phyloP scores from a whole-genome alignment of 345 rosid genomes.

The Boechera divaricarpa region DNA sequence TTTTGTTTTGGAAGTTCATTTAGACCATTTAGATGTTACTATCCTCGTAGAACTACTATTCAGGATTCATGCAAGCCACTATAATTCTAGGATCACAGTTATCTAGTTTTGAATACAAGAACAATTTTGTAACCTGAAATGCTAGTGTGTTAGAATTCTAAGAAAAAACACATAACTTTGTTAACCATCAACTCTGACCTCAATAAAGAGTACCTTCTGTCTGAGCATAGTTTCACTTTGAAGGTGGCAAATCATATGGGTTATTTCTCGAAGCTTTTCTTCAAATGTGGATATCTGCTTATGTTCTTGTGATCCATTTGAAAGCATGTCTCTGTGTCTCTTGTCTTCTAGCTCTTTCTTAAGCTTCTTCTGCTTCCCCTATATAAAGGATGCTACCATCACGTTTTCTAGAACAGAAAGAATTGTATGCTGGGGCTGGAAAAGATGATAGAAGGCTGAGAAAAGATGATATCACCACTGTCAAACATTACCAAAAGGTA shows the following conservation, averaged over 20 bases:
- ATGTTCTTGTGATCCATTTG: constrained; percentile 43
- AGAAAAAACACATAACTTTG: neutral
- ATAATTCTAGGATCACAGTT: neutral
- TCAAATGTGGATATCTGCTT: constrained; percentile 47
- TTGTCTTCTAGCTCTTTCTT: constrained; percentile 56
- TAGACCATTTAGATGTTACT: neutral
- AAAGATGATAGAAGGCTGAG: too few relatives aligned
- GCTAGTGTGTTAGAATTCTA: neutral
- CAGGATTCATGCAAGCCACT: constrained; percentile 19
- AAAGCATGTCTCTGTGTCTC: constrained; percentile 46
- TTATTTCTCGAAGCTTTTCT: constrained; percentile 71
- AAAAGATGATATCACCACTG: neutral
- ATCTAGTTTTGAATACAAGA: neutral
- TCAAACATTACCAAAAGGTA: constrained; percentile 59
- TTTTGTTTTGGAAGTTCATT: neutral
- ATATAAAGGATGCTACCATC: constrained; percentile 29
- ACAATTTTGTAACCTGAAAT: neutral
- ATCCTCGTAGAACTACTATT: constrained; percentile 3
- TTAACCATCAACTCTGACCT: constrained; percentile 19
- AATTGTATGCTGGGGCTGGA: too few relatives aligned
- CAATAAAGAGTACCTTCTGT: constrained; percentile 57
- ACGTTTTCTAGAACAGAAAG: neutral
- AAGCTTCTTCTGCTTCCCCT: constrained; percentile 65
- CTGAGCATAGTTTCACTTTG: constrained; percentile 61
- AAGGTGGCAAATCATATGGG: constrained; percentile 56